These are phyloP conservation scores for Skeletonema costatum DNA, from an alignment of 108 stramenopile genomes.

Conservation along the genomic window DNA sequence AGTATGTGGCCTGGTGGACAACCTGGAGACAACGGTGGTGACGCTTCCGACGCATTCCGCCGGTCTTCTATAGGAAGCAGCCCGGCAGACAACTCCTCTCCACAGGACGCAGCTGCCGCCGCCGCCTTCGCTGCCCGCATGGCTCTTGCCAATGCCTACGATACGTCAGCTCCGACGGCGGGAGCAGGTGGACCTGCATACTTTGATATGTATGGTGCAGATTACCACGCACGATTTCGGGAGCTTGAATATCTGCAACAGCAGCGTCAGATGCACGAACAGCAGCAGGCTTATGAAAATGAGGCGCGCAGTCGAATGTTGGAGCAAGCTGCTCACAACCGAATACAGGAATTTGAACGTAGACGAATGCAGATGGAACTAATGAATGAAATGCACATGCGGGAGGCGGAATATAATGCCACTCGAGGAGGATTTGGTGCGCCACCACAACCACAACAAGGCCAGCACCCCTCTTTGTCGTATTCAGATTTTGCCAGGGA, in stretches of 20 bases:
- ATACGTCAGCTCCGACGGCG: constrained; percentile 6
- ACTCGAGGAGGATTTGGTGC: not conserved
- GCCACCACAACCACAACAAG: not conserved
- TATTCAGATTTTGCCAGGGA: not conserved
- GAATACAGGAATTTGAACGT: constrained; percentile 38
- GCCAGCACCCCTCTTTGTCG: not conserved
- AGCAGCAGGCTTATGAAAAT: constrained; percentile 22
- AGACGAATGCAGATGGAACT: constrained; percentile 33
- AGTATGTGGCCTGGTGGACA: not conserved
- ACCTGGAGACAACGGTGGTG: not conserved
- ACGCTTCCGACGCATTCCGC: not conserved
- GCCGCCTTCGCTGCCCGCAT: constrained; percentile 41
- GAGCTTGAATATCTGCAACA: constrained; percentile 39
- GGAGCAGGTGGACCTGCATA: constrained; percentile 10
- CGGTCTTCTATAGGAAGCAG: not conserved
- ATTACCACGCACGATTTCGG: constrained; percentile 18
- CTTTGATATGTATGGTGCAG: constrained; percentile 19
- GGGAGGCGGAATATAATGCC: constrained; percentile 21
- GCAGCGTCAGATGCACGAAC: constrained; percentile 38
- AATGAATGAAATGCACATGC: constrained; percentile 42
- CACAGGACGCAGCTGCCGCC: constrained; percentile 35
- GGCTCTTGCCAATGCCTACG: constrained; percentile 34
- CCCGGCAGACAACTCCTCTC: not conserved
- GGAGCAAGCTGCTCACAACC: constrained; percentile 38
- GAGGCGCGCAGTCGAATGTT: constrained; percentile 33